phyloP scores from a whole-genome alignment of 1,139 yeast species.

The Yarrowia galli region DNA sequence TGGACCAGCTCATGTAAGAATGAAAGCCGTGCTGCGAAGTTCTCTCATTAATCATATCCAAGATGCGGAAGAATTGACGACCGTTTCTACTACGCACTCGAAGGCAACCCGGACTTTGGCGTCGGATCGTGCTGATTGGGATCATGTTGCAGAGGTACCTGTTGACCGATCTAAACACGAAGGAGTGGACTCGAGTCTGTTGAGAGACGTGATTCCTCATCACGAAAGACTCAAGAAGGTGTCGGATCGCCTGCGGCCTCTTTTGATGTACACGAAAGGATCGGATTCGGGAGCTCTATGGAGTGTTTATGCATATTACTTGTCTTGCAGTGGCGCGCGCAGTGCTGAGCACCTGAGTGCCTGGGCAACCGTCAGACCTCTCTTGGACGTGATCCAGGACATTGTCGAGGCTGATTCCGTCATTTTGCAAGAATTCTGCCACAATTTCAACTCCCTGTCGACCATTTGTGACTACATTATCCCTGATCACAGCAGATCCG shows the following conservation, averaged over 20 bases:
- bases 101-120: background rate
- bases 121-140: background rate
- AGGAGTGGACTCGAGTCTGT: background rate
- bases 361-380: constrained; percentile 10
- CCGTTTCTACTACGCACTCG: background rate
- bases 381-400: constrained; percentile 1
- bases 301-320: constrained; percentile 3
- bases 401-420: background rate
- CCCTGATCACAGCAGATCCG: background rate
- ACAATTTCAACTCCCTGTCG: background rate
- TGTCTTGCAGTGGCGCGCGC: constrained; percentile 4
- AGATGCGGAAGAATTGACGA: background rate
- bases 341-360: constrained; percentile 2
- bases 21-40: background rate
- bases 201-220: constrained; percentile 1
- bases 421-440: background rate
- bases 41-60: background rate
- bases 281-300: background rate
- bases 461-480: constrained; percentile 2
- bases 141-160: background rate
- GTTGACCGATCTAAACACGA: background rate
- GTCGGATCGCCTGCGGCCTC: background rate
- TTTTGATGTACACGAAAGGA: background rate
- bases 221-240: background rate
- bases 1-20: background rate